These are phyloP conservation scores for Pichia kluyveri DNA, from an alignment of 805 yeast genomes.

Conservation along the genomic window DNA sequence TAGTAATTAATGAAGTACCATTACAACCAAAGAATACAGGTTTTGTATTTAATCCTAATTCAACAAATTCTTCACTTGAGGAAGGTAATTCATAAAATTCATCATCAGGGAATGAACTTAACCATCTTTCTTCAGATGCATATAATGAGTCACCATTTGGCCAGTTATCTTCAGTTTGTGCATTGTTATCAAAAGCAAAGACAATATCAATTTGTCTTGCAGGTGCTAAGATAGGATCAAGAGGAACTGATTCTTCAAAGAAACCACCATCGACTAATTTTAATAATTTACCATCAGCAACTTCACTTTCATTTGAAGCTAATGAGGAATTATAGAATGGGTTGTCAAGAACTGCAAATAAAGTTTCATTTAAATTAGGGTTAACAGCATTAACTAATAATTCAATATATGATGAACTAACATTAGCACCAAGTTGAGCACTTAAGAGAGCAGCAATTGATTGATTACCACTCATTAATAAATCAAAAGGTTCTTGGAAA, in stretches of 20 bases:
- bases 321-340: slow-evolving; percentile 30
- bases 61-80: slow-evolving; percentile 46
- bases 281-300: slow-evolving; percentile 11
- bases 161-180: slow-evolving; percentile 50
- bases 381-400: slow-evolving; percentile 28
- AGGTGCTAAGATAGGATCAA: slow-evolving; percentile 52
- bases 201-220: slow-evolving; percentile 52
- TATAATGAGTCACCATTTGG: slow-evolving; percentile 56
- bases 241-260: slow-evolving; percentile 48
- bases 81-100: slow-evolving; percentile 65
- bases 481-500: slow-evolving; percentile 8
- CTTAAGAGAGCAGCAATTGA: slow-evolving; percentile 3
- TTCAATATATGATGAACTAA: slow-evolving; percentile 11
- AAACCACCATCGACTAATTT: slow-evolving; percentile 27
- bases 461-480: slow-evolving; percentile 9
- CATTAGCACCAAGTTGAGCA: slow-evolving; percentile 12
- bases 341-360: slow-evolving; percentile 35
- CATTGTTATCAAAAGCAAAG: slow-evolving; percentile 55
- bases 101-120: slow-evolving; percentile 38
- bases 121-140: slow-evolving; percentile 42
- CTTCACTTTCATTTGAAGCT: slow-evolving; percentile 21
- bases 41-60: slow-evolving; percentile 44
- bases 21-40: slow-evolving; percentile 83
- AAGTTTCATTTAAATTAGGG: slow-evolving; percentile 34
- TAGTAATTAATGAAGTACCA: slow-evolving; percentile 40